Base-by-base conservation (phyloP, 2,329 filamentous ascomycete species). In the Orbilia javanica region DNA sequence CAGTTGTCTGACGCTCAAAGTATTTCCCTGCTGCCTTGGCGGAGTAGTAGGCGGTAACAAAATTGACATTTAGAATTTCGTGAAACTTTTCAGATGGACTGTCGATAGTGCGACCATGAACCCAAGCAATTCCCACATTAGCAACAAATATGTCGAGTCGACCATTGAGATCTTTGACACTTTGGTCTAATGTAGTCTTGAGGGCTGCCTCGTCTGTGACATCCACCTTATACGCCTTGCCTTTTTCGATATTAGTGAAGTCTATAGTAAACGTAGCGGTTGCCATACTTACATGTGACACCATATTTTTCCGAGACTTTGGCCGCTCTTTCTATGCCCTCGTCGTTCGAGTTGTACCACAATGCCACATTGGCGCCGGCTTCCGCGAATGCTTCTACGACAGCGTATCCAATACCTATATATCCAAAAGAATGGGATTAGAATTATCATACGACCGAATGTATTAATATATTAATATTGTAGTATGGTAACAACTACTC, bases 1-100 rank as follows among this genome's bases (percentile, higher is more conserved):
- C 44, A 3, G 18, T 36, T 15, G 63, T 71, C 82, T 93, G 89
- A 73, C 88, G 85, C 85, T 91, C 91, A 86, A 91, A 95, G 83
- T 93, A 89, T 63, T 87, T 85, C 6, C 90, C 92, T 0, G 91
- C 92, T 0, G 89, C 89, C 82, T 88, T 88, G 39, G 92, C 92
- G 82, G 90, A 93, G 87, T 92, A 96, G 85, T 92, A 93, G 39
- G 91, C 91, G 67, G 91, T 91, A 83, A 93, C 91, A 11, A 94
- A 84, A 83, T 96, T 92, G 65, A 91, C 90, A 60, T 86, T 85
- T 80, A 94, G 86, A 48, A 95, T 90, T 79, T 90, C 88, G 62
- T 46, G 31, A 25, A 73, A 65, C 4, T 36, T n/a, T 18, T 53
- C 48, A 8, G 69, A 65, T 10, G 52, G 29, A 18, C 69, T 66